Evolutionary conservation across 305 asterid genomes (phyloP).

Genomic region (Solanum hybrid): DNA sequence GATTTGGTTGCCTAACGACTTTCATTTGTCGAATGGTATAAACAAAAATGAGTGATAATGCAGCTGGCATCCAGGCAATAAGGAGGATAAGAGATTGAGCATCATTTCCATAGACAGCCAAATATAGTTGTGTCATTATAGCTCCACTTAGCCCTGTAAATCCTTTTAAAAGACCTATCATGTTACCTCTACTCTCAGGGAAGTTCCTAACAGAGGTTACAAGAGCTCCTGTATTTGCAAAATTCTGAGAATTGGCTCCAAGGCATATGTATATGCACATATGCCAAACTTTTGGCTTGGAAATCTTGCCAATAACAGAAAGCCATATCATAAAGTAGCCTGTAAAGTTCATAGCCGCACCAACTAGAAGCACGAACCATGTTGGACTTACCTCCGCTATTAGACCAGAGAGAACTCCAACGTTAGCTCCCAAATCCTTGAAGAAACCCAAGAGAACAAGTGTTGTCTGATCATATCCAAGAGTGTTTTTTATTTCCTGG

Average conservation of each 20-base stretch:
- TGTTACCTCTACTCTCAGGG: constrained; percentile 63
- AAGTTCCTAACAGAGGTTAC: constrained; percentile 62
- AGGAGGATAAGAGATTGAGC: constrained; percentile 62
- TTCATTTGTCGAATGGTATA: constrained; percentile 55
- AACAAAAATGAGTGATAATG: constrained; percentile 58
- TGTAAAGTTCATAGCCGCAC: constrained; percentile 60
- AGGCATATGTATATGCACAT: constrained; percentile 79
- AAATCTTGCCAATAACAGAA: constrained; percentile 41
- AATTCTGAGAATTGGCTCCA: constrained; percentile 85
- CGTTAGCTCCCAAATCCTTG: constrained; percentile 77
- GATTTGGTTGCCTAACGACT: constrained; percentile 33
- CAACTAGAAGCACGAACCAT: constrained; percentile 62
- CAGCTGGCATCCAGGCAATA: constrained; percentile 86
- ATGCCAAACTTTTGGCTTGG: constrained; percentile 60
- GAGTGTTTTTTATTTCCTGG: constrained; percentile 49
- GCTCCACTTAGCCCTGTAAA: constrained; percentile 83
- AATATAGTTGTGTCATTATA: constrained; percentile 60
- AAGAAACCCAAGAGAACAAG: constrained; percentile 71
- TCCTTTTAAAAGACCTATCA: constrained; percentile 66
- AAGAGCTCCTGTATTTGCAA: constrained; percentile 81
- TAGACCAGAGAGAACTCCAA: constrained; percentile 73
- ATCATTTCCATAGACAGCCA: constrained; percentile 74
- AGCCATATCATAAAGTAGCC: constrained; percentile 86
- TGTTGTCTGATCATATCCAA: constrained; percentile 79
- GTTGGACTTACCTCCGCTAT: constrained; percentile 69